Evolutionary conservation across 106 monocot genomes (phyloP), one percentile per base, ranked within the genome.

Genomic region (Dactylorhiza incarnata): DNA sequence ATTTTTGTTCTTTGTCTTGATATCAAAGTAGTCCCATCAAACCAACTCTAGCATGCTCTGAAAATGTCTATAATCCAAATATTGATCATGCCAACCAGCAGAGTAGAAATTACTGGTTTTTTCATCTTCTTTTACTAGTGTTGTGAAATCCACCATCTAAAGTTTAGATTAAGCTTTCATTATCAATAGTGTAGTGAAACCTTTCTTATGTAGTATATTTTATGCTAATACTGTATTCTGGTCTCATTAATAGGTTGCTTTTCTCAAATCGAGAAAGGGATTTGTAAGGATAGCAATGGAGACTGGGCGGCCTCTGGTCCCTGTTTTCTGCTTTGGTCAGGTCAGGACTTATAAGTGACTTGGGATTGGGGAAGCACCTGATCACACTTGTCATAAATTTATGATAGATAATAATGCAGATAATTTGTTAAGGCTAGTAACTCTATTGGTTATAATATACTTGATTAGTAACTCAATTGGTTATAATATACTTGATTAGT

Each of bases 261-360:
- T 91, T 72, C 87, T 97, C 47, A 89, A 89, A 78, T 83, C 84
- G 76, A 91, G 96, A 74, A 97, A 91, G 56, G 93, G 96, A 49
- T 97, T 97, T 79, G 81, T 93, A 22, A 87, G 86, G 50, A 89
- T 97, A 82, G 90, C 96, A 56, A 87, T 97, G 49, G 91, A 97
- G 84, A 89, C 72, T 77, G 96, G 96, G 26, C 48, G 75, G n/a
- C 96, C 96, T 9, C 49, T 97, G 61, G 96, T 97, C 81, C 96
- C 96, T 81, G 89, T 87, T 78, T 97, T 97, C 79, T 87, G 86
- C 81, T 97, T 97, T 75, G 96, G 96, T 61, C 96, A 97, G 93
- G 96, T 97, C 80, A 37, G 54, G 1, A 26, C n/a, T 69, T 68
- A 23, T 61, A 26, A 71, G 46, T 71, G 70, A 20, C 70, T 15